Evolutionary conservation across 2,329 filamentous ascomycete species (phyloP).

Genomic region (Aspergillus melleus): DNA sequence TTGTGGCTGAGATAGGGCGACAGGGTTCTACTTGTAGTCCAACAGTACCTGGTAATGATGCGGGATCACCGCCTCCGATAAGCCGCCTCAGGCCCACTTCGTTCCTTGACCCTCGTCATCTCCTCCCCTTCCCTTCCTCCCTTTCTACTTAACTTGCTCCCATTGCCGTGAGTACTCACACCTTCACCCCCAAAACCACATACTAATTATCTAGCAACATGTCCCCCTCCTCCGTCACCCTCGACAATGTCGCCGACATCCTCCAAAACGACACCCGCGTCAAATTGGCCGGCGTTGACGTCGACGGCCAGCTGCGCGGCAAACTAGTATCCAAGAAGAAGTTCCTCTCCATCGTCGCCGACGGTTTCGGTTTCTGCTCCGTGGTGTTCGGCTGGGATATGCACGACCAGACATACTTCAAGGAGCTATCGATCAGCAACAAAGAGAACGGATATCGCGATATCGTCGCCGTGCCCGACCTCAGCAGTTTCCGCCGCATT

Average conservation of each 20-base stretch:
- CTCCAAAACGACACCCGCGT: slow-evolving; percentile 73
- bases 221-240: slow-evolving; percentile 44
- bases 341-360: slow-evolving; percentile 77
- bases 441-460: slow-evolving; percentile 88
- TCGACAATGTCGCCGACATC: slow-evolving; percentile 64
- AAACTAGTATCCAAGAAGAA: slow-evolving; percentile 93
- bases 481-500: slow-evolving; percentile 75
- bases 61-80: not conserved
- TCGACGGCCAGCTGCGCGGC: slow-evolving; percentile 82
- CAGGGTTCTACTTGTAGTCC: too few species aligned
- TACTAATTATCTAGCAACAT: not conserved
- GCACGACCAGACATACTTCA: slow-evolving; percentile 88
- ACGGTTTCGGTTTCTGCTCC: slow-evolving; percentile 90
- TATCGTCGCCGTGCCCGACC: slow-evolving; percentile 76
- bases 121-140: not conserved
- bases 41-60: too few species aligned
- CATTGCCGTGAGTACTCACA: not conserved
- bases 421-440: slow-evolving; percentile 83
- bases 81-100: not conserved
- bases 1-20: too few species aligned
- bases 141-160: not conserved
- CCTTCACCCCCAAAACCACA: not conserved
- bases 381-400: slow-evolving; percentile 97
- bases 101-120: not conserved
- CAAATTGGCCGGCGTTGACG: slow-evolving; percentile 84